phyloP scores from a whole-genome alignment of 768 basidiomycete genomes.

The Lactarius sp. region DNA sequence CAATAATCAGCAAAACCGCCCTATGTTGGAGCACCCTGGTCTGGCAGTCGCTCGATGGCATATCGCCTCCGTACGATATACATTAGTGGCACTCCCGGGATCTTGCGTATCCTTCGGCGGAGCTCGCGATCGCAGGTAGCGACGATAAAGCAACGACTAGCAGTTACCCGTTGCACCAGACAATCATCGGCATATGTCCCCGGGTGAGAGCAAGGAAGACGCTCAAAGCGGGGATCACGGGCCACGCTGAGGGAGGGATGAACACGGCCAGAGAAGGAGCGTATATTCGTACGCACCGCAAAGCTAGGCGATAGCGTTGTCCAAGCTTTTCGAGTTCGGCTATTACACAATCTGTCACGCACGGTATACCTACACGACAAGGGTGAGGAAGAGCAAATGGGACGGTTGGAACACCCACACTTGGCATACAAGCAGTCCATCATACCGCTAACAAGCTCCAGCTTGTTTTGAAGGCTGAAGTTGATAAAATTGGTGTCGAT shows the following conservation, averaged over 20 bases:
- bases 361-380: slow-evolving; percentile 75
- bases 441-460: slow-evolving; percentile 96
- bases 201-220: slow-evolving; percentile 83
- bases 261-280: background rate
- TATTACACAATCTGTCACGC: slow-evolving; percentile 99
- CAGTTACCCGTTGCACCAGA: slow-evolving; percentile 89
- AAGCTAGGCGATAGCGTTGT: slow-evolving; percentile 88
- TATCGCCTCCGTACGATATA: slow-evolving; percentile 91
- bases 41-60: slow-evolving; percentile 92
- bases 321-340: slow-evolving; percentile 98
- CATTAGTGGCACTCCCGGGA: slow-evolving; percentile 94
- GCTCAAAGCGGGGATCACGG: slow-evolving; percentile 94
- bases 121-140: slow-evolving; percentile 97
- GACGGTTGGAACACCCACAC: slow-evolving; percentile 48
- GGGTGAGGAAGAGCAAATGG: slow-evolving; percentile 14
- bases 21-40: slow-evolving; percentile 73
- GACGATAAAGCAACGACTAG: slow-evolving; percentile 95
- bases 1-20: background rate
- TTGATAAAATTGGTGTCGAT: slow-evolving; percentile 99
- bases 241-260: slow-evolving; percentile 62
- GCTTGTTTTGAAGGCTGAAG: slow-evolving; percentile 94
- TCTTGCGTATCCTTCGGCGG: slow-evolving; percentile 84
- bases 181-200: slow-evolving; percentile 99
- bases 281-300: slow-evolving; percentile 56
- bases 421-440: slow-evolving; percentile 99